Evolutionary conservation across 768 basidiomycete genomes (phyloP).

Genomic region (Kwoniella botswanensis): DNA sequence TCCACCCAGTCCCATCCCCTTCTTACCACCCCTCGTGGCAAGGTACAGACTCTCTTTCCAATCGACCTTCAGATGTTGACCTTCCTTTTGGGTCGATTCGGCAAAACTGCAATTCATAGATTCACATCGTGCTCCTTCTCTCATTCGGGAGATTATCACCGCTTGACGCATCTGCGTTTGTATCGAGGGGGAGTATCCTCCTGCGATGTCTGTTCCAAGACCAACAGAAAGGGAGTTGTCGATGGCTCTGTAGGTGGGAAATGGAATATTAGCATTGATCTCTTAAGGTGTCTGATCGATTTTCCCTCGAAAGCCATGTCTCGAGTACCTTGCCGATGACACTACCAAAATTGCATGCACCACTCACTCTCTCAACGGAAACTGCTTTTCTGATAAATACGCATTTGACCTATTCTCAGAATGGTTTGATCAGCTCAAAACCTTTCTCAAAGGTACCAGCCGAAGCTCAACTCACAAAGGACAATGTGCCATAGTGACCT

Average conservation of each 20-base stretch:
- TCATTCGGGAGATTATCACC: conserved; percentile 72
- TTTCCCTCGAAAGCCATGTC: neutral
- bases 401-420: conserved; percentile 66
- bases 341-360: no score
- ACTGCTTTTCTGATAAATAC: conserved; percentile 69
- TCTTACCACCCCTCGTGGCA: conserved; percentile 78
- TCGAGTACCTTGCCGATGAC: no score
- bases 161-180: conserved; percentile 80
- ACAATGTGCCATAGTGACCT: conserved; percentile 79
- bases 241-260: conserved; percentile 69
- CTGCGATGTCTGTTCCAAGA: conserved; percentile 83
- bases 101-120: conserved; percentile 13
- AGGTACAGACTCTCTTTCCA: conserved; percentile 84
- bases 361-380: conserved; percentile 47
- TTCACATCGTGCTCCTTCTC: conserved; percentile 62
- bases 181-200: conserved; percentile 79
- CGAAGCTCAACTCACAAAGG: conserved; percentile 62
- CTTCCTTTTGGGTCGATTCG: conserved; percentile 10
- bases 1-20: conserved; percentile 67
- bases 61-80: conserved; percentile 64
- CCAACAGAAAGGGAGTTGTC: conserved; percentile 70
- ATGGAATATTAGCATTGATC: neutral
- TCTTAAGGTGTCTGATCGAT: neutral
- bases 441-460: neutral
- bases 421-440: neutral